A percentile compares a stretch with the other conserved stretches of the same genome.
Conservation (phyloP, 1,139 yeast species). For the Hyphopichia wangnamkhiaoensis region DNA sequence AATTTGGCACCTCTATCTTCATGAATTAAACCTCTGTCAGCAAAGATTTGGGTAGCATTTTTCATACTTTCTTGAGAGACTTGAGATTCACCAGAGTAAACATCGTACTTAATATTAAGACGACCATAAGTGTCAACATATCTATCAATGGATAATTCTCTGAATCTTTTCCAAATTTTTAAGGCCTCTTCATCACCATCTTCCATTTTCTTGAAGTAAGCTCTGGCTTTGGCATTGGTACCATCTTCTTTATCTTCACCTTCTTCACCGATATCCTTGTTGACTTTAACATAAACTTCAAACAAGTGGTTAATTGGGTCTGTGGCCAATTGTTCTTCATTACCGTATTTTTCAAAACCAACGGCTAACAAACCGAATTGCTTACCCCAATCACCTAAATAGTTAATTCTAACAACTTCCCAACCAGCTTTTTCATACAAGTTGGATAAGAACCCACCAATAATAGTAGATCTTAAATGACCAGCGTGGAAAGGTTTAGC, state of each 20-base stretch:
- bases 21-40: conserved; percentile 69
- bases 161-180: conserved; percentile 81
- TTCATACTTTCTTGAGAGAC: conserved; percentile 77
- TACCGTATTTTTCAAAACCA: conserved; percentile 85
- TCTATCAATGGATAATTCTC: conserved; percentile 83
- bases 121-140: conserved; percentile 89
- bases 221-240: conserved; percentile 84
- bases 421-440: conserved; percentile 89
- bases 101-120: conserved; percentile 83
- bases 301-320: conserved; percentile 96
- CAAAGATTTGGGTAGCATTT: conserved; percentile 60
- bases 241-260: conserved; percentile 60
- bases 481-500: conserved; percentile 99
- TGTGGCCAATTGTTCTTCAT: conserved; percentile 63
- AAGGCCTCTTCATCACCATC: conserved; percentile 86
- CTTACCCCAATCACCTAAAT: conserved; percentile 99
- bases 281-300: conserved; percentile 88
- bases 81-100: conserved; percentile 94
- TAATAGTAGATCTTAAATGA: conserved; percentile 94
- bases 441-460: conserved; percentile 95
- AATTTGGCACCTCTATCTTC: conserved; percentile 92
- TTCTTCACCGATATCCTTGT: conserved; percentile 76
- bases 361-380: conserved; percentile 96
- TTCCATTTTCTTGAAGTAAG: conserved; percentile 89
- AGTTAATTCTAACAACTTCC: conserved; percentile 87